Evolutionary conservation across 345 rosid genomes (phyloP).

Genomic region (Dovyalis caffra): DNA sequence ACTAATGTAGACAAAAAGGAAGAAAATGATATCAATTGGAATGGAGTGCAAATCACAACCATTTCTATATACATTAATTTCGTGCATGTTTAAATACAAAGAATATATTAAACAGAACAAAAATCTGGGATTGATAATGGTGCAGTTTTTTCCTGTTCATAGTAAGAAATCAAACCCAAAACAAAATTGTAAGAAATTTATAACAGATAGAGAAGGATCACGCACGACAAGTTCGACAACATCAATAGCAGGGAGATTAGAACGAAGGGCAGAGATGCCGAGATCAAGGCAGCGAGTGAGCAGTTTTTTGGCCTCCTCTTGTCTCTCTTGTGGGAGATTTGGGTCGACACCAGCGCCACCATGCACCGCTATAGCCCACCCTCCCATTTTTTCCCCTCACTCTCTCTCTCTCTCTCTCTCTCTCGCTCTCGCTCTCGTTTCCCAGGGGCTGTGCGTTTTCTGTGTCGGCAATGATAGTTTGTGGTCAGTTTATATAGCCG

Average conservation of each 20-base stretch:
- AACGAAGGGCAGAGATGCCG: constrained; percentile 80
- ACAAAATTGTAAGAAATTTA: not conserved
- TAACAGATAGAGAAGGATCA: not conserved
- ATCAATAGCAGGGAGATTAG: constrained; percentile 74
- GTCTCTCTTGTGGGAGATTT: constrained; percentile 72
- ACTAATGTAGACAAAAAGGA: not conserved
- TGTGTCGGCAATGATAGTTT: not conserved
- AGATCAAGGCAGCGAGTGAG: constrained; percentile 82
- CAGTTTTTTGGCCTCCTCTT: constrained; percentile 82
- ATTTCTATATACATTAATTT: no score
- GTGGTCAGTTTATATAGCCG: constrained; percentile 5
- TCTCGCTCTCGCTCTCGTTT: not conserved
- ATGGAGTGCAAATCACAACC: no score
- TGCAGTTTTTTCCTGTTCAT: not conserved
- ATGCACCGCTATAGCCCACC: constrained; percentile 97
- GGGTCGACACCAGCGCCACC: constrained; percentile 99
- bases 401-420: constrained; percentile 16
- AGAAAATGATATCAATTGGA: no score
- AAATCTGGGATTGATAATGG: not conserved
- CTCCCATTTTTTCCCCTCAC: constrained; percentile 47
- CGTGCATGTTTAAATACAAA: no score
- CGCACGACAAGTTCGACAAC: constrained; percentile 92
- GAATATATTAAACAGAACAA: not conserved
- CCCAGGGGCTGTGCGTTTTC: not conserved
- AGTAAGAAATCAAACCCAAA: no score